These are phyloP conservation scores for Ceratocystis diversiconidia DNA, from an alignment of 2,329 filamentous ascomycete genomes.

Conservation along the genomic window DNA sequence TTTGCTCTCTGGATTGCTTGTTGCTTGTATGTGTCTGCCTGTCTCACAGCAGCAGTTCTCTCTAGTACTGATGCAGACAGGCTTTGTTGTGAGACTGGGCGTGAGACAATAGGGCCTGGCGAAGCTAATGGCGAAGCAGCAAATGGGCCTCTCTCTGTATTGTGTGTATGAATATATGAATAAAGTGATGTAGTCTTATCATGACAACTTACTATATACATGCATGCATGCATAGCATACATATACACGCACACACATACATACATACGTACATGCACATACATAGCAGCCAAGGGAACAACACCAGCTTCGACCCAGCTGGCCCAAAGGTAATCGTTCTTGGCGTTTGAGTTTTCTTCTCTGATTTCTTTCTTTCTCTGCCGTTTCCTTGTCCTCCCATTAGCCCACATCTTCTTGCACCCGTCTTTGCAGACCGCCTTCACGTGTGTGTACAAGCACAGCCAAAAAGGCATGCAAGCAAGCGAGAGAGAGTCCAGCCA, in stretches of 20 bases:
- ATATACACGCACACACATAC: no score
- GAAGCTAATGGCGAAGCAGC: neutral
- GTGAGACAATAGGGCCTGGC: neutral
- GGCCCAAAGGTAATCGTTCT: no score
- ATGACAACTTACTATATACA: neutral
- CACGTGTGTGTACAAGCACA: conserved; percentile 4
- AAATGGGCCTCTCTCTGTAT: neutral
- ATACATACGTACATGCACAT: no score
- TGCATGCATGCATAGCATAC: neutral
- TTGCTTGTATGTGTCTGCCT: neutral
- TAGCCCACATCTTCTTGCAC: neutral
- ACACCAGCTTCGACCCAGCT: no score
- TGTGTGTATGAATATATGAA: no score
- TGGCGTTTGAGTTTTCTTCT: no score
- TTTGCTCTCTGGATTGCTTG: neutral
- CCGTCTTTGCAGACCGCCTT: neutral
- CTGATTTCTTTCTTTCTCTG: neutral
- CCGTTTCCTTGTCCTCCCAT: neutral
- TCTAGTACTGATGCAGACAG: neutral
- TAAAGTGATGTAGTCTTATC: neutral
- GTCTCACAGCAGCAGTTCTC: conserved; percentile 3
- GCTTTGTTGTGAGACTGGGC: neutral
- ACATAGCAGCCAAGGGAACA: no score
- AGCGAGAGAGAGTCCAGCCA: conserved; percentile 5
- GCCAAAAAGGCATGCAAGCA: conserved; percentile 1